Conservation (phyloP, 345 rosid genomes). For the Combretum micranthum region DNA sequence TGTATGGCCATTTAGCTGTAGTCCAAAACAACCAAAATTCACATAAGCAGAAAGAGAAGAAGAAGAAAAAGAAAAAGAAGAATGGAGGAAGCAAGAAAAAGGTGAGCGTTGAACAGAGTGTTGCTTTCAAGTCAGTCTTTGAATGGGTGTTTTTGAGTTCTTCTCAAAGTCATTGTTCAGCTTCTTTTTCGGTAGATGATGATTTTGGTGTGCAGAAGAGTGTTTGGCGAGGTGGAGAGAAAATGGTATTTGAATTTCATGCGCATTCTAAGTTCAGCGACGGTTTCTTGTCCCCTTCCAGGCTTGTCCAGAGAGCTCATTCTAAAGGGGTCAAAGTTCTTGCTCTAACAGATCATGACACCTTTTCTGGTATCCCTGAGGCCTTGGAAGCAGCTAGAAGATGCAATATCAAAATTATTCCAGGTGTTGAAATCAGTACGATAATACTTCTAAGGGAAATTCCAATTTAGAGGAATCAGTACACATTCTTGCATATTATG, state of each 20-base stretch:
- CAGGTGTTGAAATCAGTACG: conserved; percentile 95
- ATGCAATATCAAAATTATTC: conserved; percentile 80
- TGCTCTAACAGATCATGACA: conserved; percentile 93
- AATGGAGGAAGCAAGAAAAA: conserved; percentile 65
- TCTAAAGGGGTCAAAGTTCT: conserved; percentile 89
- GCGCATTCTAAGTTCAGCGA: conserved; percentile 90
- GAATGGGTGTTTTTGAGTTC: conserved; percentile 67
- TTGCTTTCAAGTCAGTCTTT: conserved; percentile 52
- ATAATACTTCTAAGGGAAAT: conserved; percentile 40
- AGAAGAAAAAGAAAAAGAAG: conserved; percentile 71
- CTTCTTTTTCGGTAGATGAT: conserved; percentile 31
- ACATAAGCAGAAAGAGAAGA: conserved; percentile 20
- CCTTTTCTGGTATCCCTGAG: conserved; percentile 80
- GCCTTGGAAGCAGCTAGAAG: conserved; percentile 77
- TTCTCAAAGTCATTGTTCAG: conserved; percentile 17
- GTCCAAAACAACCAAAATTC: no score
- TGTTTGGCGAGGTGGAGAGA: conserved; percentile 25
- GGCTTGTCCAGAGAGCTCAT: conserved; percentile 88
- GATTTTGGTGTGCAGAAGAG: conserved; percentile 53
- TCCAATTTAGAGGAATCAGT: conserved; percentile 72
- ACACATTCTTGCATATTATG: conserved; percentile 92
- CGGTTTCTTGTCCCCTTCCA: conserved; percentile 85
- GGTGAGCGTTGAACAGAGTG: conserved; percentile 60
- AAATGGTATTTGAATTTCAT: conserved; percentile 75
- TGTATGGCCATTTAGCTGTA: no score